Base-by-base conservation (phyloP, 2,329 filamentous ascomycete species). In the Podosphaera fusca region DNA sequence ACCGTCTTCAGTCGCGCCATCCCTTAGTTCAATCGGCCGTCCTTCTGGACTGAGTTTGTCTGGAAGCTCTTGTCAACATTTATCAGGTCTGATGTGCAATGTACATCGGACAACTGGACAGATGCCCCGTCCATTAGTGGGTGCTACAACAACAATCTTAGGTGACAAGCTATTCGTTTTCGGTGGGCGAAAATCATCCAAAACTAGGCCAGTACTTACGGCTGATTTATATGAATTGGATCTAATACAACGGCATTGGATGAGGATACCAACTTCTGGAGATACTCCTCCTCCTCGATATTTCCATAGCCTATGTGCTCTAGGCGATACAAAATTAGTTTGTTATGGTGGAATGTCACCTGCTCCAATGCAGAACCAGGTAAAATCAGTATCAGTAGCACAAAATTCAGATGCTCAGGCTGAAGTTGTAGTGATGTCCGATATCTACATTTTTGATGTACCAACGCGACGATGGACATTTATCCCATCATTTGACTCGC, bases 321-420 rank as follows among this genome's bases (percentile, higher is more conserved):
- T 98, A 1, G 92, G 92, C 30, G 92, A 96, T 67, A 90, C 87
- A 2, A 98, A 96, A 69, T 76, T 98, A 68, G 90, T 98, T 2
- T 96, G 90, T 70, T 98, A 96, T 69, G 92, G 92, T 58, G 92
- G 92, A 63, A 98, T 98, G 92, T 95, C 90, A 8, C 89, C 90
- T 0, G 79, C 81, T 9, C 65, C 72, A 12, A 67, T 64, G 45
- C 69, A 69, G 56, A 69, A 63, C 47, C 70, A 72, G 57, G 72
- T 75, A 50, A 69, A 75, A 38, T 64, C 69, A 52, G 67, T 70
- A 30, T 69, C 70, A 14, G 64, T 70, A 3, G 72, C 74, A 9
- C 72, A 74, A 59, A 61, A 61, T 45, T 66, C 66, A 0, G 85
- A 89, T 60, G 73, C 80, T 57, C 85, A 88, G 63, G 81, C 87